Base-by-base conservation (phyloP, 768 basidiomycete genomes). In the Stropharia rugosoannulata region DNA sequence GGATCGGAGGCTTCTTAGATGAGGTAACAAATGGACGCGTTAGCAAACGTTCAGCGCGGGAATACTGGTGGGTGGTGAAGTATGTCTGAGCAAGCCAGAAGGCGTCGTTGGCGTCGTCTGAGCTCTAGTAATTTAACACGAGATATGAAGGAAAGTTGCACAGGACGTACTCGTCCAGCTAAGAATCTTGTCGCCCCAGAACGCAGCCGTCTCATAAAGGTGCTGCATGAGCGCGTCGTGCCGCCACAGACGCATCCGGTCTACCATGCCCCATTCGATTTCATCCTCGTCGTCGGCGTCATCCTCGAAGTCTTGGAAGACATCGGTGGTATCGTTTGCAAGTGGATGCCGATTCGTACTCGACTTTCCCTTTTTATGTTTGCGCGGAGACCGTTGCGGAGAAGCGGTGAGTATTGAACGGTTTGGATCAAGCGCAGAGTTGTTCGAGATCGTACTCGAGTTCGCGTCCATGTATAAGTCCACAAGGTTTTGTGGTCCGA, bases 161-260 rank as follows among this genome's bases (percentile, higher is more conserved):
- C 73, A 70, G 67, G 63, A 80, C 84, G 62, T 66, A 98, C 96
- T 90, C 29, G 97, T 98, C 93, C 94, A 95, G 58, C 84, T 90
- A 45, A 98, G 77, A 44, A 98, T 86, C 71, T 99, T 98, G 75
- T 96, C 94, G 4, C 97, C 97, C 97, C 97, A 99, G 68, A 98
- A 98, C 5, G 90, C 89, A 2, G 97, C 96, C 0, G 95, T 97
- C 60, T 94, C 92, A 70, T 98, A 97, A 11, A 99, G 75, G 77
- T 99, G 97, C 71, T 98, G 97, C 87, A 95, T 95, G 61, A 99
- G 82, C 40, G 97, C 96, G 74, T 98, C 97, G 66, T 98, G 95
- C 40, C 97, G 78, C 96, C 96, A 98, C 42, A 94, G 75, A 55
- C 97, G 80, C 93, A 99, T 95, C 29, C 95, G 83, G 73, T 98